phyloP scores from a whole-genome alignment of 2,329 filamentous ascomycete genomes.

The Pseudogymnoascus sp. region DNA sequence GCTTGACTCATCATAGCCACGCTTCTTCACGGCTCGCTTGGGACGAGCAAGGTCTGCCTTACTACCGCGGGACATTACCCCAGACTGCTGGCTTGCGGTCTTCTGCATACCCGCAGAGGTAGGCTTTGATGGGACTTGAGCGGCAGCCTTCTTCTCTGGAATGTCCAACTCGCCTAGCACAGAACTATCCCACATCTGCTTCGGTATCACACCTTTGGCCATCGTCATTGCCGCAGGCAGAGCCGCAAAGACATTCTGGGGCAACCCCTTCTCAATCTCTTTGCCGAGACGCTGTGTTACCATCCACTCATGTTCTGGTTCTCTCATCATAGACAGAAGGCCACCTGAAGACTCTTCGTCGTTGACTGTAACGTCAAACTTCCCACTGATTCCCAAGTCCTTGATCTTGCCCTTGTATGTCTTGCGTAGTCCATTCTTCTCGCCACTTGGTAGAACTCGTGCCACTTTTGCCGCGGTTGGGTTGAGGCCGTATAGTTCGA shows the following conservation, averaged over 20 bases:
- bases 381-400: conserved; percentile 50
- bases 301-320: conserved; percentile 49
- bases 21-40: conserved; percentile 61
- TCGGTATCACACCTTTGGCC: conserved; percentile 47
- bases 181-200: conserved; percentile 46
- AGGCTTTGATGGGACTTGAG: conserved; percentile 34
- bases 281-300: conserved; percentile 44
- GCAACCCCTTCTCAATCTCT: conserved; percentile 46
- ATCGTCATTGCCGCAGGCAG: conserved; percentile 47
- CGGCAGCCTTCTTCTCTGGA: conserved; percentile 10
- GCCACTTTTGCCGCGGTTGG: conserved; percentile 52
- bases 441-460: conserved; percentile 53
- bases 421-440: conserved; percentile 58
- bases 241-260: conserved; percentile 33
- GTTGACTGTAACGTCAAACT: conserved; percentile 51
- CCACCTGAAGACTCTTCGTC: conserved; percentile 42
- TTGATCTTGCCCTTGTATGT: conserved; percentile 63
- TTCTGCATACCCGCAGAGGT: conserved; percentile 47
- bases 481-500: conserved; percentile 47
- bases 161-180: conserved; percentile 46
- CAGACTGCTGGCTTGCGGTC: conserved; percentile 19
- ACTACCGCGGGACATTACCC: not conserved
- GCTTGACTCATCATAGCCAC: conserved; percentile 65
- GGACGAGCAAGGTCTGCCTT: conserved; percentile 38
- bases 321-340: conserved; percentile 42